phyloP scores from a whole-genome alignment of 2,329 filamentous ascomycete species.

The Fusarium tricinctum region DNA sequence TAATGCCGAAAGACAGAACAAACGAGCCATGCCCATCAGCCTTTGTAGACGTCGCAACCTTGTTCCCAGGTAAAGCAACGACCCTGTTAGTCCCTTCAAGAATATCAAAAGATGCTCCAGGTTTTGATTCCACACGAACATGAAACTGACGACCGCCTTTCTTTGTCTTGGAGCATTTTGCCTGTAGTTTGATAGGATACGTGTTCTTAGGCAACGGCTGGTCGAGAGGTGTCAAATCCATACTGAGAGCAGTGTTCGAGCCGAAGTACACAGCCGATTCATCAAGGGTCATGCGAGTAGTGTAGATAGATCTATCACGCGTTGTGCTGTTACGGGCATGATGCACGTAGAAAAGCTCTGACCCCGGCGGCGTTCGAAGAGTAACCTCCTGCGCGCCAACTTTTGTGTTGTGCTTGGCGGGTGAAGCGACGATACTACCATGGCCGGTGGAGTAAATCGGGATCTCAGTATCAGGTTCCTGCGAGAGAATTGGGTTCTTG shows the following conservation, averaged over 20 bases:
- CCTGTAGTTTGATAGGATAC: slow-evolving; percentile 49
- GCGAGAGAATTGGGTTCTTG: slow-evolving; percentile 52
- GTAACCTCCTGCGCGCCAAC: slow-evolving; percentile 54
- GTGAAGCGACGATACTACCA: slow-evolving; percentile 54
- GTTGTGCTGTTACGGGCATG: slow-evolving; percentile 53
- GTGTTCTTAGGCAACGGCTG: slow-evolving; percentile 51
- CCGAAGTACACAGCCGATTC: slow-evolving; percentile 44
- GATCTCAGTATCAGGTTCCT: slow-evolving; percentile 46
- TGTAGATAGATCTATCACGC: slow-evolving; percentile 50
- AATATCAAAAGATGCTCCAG: slow-evolving; percentile 32
- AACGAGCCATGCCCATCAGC: slow-evolving; percentile 13
- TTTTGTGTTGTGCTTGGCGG: slow-evolving; percentile 37
- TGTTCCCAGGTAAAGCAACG: slow-evolving; percentile 15
- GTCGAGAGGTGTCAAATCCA: slow-evolving; percentile 51
- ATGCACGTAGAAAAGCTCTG: slow-evolving; percentile 55
- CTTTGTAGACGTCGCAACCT: neutral
- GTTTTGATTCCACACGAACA: slow-evolving; percentile 28
- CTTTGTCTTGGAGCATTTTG: slow-evolving; percentile 8
- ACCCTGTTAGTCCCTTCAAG: slow-evolving; percentile 36
- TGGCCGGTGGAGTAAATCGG: slow-evolving; percentile 55
- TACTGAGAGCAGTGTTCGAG: slow-evolving; percentile 49
- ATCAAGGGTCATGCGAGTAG: slow-evolving; percentile 52
- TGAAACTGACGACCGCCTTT: neutral
- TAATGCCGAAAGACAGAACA: slow-evolving; percentile 7
- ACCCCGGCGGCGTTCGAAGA: slow-evolving; percentile 45